Percentiles rank a stretch among this genome's conserved stretches.
phyloP scores from a whole-genome alignment of 2,329 filamentous ascomycete genomes.

The Nothopassalora personata region DNA sequence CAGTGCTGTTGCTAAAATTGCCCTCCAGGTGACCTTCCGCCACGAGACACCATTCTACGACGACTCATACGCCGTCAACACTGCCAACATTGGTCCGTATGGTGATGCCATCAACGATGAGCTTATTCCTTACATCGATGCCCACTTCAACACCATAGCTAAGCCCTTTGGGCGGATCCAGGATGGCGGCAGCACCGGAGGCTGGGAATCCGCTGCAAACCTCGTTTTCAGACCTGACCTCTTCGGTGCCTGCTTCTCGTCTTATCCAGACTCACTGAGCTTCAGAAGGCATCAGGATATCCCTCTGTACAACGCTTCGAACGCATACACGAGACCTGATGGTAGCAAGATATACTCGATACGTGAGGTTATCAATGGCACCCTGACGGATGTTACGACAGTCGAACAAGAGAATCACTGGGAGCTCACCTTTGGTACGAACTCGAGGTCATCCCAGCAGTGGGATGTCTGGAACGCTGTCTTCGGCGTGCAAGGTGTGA shows the following conservation, averaged over 20 bases:
- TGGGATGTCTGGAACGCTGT: slow-evolving; percentile 39
- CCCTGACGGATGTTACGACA: slow-evolving; percentile 18
- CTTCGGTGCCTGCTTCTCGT: slow-evolving; percentile 36
- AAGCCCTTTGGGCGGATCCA: slow-evolving; percentile 36
- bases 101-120: slow-evolving; percentile 40
- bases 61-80: slow-evolving; percentile 38
- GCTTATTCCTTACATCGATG: slow-evolving; percentile 33
- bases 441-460: slow-evolving; percentile 31
- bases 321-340: slow-evolving; percentile 23
- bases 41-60: slow-evolving; percentile 37
- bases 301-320: slow-evolving; percentile 30
- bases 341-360: slow-evolving; percentile 32
- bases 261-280: slow-evolving; percentile 35
- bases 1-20: too few species aligned
- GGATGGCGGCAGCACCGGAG: slow-evolving; percentile 36
- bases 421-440: slow-evolving; percentile 36
- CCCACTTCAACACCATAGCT: slow-evolving; percentile 34
- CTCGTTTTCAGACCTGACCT: slow-evolving; percentile 37
- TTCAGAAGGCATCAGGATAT: slow-evolving; percentile 37
- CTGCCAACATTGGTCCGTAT: slow-evolving; percentile 37
- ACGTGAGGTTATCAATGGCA: slow-evolving; percentile 27
- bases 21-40: slow-evolving; percentile 29
- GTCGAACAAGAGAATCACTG: slow-evolving; percentile 34
- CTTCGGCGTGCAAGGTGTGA: slow-evolving; percentile 35
- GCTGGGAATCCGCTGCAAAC: slow-evolving; percentile 35